Conservation (phyloP, 108 stramenopile genomes). For the Chaetoceros muelleri region DNA sequence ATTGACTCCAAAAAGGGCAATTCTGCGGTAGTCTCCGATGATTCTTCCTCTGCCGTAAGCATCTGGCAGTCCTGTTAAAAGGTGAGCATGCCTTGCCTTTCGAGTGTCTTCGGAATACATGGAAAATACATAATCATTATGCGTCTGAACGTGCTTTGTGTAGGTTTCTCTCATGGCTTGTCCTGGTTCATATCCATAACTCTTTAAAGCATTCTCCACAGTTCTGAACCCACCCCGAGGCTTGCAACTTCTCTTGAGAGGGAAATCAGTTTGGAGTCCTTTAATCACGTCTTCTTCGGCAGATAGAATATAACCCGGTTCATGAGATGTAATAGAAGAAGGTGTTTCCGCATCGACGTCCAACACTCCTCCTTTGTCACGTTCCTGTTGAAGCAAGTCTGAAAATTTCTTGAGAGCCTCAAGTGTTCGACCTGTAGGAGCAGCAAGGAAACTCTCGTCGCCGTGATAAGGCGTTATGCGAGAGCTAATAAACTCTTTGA, state of each 20-base stretch:
- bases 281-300: slow-evolving; percentile 49
- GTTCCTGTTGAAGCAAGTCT: slow-evolving; percentile 35
- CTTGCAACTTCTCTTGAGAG: slow-evolving; percentile 53
- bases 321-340: slow-evolving; percentile 50
- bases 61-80: slow-evolving; percentile 62
- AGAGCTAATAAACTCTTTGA: slow-evolving; percentile 32
- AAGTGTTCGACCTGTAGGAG: slow-evolving; percentile 37
- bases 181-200: slow-evolving; percentile 46
- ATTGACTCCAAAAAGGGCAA: slow-evolving; percentile 53
- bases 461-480: slow-evolving; percentile 39
- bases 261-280: slow-evolving; percentile 50
- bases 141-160: slow-evolving; percentile 42
- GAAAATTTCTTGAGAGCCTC: slow-evolving; percentile 28
- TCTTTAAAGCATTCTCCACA: slow-evolving; percentile 34
- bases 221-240: slow-evolving; percentile 47
- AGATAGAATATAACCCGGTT: slow-evolving; percentile 47
- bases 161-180: slow-evolving; percentile 26
- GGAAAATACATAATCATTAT: slow-evolving; percentile 56
- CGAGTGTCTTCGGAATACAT: slow-evolving; percentile 57
- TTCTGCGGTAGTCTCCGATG: slow-evolving; percentile 52
- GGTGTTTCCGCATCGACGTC: slow-evolving; percentile 39
- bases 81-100: slow-evolving; percentile 42
- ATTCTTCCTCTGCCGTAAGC: slow-evolving; percentile 55
- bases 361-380: slow-evolving; percentile 36
- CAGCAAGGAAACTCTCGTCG: slow-evolving; percentile 32